Evolutionary conservation across 345 rosid species (phyloP).

Genomic region (Eucalyptus urophylla): DNA sequence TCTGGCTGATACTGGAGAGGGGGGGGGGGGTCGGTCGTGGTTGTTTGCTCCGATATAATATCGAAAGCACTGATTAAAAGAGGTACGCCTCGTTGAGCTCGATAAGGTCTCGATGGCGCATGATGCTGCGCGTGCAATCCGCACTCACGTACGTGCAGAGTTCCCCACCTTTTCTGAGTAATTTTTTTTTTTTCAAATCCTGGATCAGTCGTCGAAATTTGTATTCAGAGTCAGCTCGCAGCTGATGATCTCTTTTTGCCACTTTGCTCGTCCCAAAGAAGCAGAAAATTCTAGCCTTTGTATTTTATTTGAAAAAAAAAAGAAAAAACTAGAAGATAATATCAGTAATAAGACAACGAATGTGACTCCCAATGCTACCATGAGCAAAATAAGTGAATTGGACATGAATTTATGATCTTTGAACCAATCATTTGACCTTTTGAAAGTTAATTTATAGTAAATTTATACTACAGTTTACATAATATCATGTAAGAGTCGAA

Average conservation of each 20-base stretch:
- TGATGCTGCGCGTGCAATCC: neutral
- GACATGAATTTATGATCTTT: neutral
- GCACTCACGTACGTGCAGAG: neutral
- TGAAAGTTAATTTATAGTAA: neutral
- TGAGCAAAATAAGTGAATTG: neutral
- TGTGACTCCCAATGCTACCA: neutral
- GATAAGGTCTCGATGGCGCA: neutral
- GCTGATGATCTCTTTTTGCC: neutral
- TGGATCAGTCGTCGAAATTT: neutral
- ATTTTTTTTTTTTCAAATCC: neutral
- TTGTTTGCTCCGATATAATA: neutral
- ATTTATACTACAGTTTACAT: neutral
- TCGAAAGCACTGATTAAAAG: neutral
- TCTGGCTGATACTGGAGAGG: neutral
- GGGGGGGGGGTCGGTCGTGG: neutral
- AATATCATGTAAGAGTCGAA: neutral
- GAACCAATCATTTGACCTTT: neutral
- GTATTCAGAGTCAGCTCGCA: neutral
- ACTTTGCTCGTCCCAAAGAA: neutral
- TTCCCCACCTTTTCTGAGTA: neutral
- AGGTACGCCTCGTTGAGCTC: neutral
- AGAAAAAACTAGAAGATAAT: too few relatives aligned
- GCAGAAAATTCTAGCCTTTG: too few relatives aligned
- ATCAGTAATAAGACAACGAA: neutral
- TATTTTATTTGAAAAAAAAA: too few relatives aligned